phyloP scores from a whole-genome alignment of 2,329 filamentous ascomycete species.

The Colletotrichum tofieldiae region DNA sequence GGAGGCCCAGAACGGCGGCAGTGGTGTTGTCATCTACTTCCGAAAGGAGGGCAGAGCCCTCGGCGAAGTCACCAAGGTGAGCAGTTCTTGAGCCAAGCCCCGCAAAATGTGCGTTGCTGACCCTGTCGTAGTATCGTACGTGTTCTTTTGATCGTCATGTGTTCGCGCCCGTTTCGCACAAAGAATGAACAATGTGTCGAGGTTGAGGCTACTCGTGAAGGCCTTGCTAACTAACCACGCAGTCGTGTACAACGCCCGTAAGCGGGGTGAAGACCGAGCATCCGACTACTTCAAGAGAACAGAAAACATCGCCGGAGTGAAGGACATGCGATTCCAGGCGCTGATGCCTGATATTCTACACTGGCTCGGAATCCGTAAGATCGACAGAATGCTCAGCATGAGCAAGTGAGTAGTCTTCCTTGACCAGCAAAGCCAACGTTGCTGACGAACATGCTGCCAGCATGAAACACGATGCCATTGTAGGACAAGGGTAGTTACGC shows the following conservation, averaged over 20 bases:
- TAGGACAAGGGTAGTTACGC: conserved; percentile 78
- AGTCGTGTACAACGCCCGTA: conserved; percentile 84
- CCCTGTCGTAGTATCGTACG: conserved; percentile 62
- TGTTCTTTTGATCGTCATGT: conserved; percentile 30
- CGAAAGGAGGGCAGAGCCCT: conserved; percentile 95
- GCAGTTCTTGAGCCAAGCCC: conserved; percentile 47
- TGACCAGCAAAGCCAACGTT: not conserved
- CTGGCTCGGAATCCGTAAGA: conserved; percentile 98
- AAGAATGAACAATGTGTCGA: not conserved
- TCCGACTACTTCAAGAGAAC: conserved; percentile 97
- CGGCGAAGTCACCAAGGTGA: conserved; percentile 95
- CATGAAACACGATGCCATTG: conserved; percentile 94
- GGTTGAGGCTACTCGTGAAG: conserved; percentile 1
- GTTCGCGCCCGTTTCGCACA: not conserved
- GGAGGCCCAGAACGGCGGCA: conserved; percentile 94
- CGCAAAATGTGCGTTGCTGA: conserved; percentile 50
- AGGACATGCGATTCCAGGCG: conserved; percentile 97
- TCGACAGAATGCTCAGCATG: conserved; percentile 99
- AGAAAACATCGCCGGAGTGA: conserved; percentile 98
- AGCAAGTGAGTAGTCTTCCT: conserved; percentile 79
- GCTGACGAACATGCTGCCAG: conserved; percentile 57
- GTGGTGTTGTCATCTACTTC: conserved; percentile 98
- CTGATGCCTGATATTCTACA: conserved; percentile 98
- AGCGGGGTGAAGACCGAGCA: conserved; percentile 83
- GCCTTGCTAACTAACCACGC: conserved; percentile 16